phyloP scores from a whole-genome alignment of 805 yeast genomes.

The Komagataella ulmi region DNA sequence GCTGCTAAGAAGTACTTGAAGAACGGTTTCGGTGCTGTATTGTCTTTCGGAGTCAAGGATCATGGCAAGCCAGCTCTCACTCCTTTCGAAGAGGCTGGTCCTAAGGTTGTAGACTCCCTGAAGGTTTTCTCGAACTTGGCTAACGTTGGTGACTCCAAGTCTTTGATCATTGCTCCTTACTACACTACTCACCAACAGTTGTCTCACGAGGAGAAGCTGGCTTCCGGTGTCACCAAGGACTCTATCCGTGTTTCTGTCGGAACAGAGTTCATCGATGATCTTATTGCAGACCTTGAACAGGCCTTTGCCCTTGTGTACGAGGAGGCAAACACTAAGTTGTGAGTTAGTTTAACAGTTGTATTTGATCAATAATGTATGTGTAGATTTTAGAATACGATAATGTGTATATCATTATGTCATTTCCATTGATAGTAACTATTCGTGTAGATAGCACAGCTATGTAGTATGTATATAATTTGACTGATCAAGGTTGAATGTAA shows the following conservation, averaged over 20 bases:
- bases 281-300: conserved; percentile 80
- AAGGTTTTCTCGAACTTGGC: conserved; percentile 87
- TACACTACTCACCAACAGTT: conserved; percentile 94
- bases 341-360: too few species aligned
- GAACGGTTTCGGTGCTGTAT: conserved; percentile 76
- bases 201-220: conserved; percentile 61
- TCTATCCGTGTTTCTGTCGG: conserved; percentile 85
- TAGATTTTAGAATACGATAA: too few species aligned
- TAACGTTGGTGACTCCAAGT: conserved; percentile 93
- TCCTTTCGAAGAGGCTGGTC: conserved; percentile 67
- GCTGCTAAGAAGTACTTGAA: conserved; percentile 72
- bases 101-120: conserved; percentile 71
- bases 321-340: too few species aligned
- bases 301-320: conserved; percentile 51
- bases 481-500: not conserved
- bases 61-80: conserved; percentile 31
- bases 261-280: conserved; percentile 82
- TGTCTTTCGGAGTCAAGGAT: conserved; percentile 81
- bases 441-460: not conserved
- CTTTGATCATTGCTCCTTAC: conserved; percentile 91
- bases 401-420: not conserved
- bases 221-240: conserved; percentile 82
- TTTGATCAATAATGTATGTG: too few species aligned
- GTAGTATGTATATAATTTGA: not conserved
- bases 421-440: not conserved